Evolutionary conservation across 306 rosid genomes (phyloP).

Genomic region (Herpetospermum pedunculosum): DNA sequence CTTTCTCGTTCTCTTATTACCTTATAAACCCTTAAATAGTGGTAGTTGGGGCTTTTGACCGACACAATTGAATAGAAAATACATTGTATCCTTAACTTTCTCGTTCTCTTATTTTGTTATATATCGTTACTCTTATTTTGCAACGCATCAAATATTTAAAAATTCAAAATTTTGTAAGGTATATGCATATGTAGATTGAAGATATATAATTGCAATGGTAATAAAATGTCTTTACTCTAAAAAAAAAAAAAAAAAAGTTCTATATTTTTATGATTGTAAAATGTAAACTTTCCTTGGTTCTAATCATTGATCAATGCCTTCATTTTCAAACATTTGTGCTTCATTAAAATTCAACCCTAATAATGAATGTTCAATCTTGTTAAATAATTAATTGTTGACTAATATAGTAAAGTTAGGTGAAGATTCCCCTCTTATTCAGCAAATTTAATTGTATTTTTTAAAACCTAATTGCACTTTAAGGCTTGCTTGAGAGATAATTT

Average conservation of each 20-base stretch:
- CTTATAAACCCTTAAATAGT: no score
- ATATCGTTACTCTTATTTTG: no score
- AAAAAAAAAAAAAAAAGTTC: no score
- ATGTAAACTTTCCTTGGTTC: background rate
- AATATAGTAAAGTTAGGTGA: background rate
- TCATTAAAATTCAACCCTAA: background rate
- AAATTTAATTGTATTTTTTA: background rate
- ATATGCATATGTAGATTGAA: no score
- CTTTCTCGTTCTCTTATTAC: no score
- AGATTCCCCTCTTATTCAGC: background rate
- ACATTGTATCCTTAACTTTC: no score
- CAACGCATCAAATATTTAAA: background rate
- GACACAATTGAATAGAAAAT: no score
- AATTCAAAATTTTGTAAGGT: background rate
- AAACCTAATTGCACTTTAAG: background rate
- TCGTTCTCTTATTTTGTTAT: no score
- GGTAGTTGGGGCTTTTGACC: no score
- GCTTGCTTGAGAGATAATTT: background rate
- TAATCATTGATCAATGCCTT: background rate
- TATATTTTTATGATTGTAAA: background rate
- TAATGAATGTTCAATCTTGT: background rate
- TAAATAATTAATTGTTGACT: background rate
- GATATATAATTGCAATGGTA: background rate
- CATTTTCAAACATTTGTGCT: background rate
- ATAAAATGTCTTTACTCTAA: background rate